Evolutionary conservation across 1,284 basidiomycete species (phyloP), one percentile per base, ranked within the genome.

Genomic region (Pseudozyma pruni): DNA sequence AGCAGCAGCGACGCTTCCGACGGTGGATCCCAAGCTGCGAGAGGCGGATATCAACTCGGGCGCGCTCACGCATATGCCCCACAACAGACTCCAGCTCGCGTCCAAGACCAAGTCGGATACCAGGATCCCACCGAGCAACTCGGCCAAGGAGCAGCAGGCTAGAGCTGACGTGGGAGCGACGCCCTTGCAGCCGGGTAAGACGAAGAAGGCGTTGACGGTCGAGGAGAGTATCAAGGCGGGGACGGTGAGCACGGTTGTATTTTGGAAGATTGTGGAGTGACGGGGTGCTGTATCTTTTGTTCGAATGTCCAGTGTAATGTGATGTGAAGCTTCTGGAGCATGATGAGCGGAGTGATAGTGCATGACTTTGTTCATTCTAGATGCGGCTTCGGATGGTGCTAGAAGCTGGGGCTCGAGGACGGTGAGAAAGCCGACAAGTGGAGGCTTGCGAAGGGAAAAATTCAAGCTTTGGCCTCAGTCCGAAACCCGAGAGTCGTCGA

Each of bases 51-150:
- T 78, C 42, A 69, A 79, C 43, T 61, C 55, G 33, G 76, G 76
- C 13, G 75, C 70, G 2, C 48, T 77, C 16, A 79, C 75, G 17
- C 76, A 79, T 34, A 79, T 77, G 75, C 76, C 76, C 8, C 76
- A 79, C 54, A 77, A 79, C 23, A 56, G 76, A 20, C 59, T 79
- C 0, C 77, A 79, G 58, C 57, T 79, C 19, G 75, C 73, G 19
- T 61, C 59, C 17, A 54, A 59, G 54, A 74, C 75, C 13, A 67
- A 64, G 29, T 42, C 45, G 5, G 62, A 74, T 23, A 76, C 76
- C 2, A 45, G 44, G 4, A 34, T 69, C 17, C 70, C 70, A 17
- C 61, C 61, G 1, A 37, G 25, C 17, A 43, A 50, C 38, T 49
- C 50, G 31, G 17, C 38, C 2, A 48, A 51, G 25, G 52, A 55